These are phyloP conservation scores for Furcasterigmium furcatum DNA, from an alignment of 2,329 filamentous ascomycete species.

Conservation along the genomic window DNA sequence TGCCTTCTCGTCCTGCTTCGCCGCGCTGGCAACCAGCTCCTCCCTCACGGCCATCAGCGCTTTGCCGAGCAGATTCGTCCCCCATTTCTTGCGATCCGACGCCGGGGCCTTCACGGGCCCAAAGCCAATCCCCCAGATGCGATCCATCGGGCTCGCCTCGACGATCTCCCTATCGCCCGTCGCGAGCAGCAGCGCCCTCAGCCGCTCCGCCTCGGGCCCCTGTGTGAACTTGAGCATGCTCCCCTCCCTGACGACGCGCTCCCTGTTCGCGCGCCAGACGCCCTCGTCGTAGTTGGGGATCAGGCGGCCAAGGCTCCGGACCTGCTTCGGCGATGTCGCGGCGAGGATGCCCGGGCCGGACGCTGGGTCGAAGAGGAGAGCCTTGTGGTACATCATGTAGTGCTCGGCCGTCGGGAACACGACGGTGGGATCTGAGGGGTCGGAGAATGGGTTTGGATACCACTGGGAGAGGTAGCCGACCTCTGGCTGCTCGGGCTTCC, in stretches of 20 bases:
- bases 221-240: slow-evolving; percentile 58
- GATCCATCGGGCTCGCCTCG: slow-evolving; percentile 58
- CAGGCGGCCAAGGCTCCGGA: slow-evolving; percentile 51
- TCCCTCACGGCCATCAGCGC: slow-evolving; percentile 57
- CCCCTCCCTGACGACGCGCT: slow-evolving; percentile 52
- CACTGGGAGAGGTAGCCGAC: slow-evolving; percentile 62
- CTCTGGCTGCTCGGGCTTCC: slow-evolving; percentile 39
- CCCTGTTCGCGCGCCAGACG: slow-evolving; percentile 49
- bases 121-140: slow-evolving; percentile 66
- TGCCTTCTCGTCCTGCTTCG: too few relatives aligned
- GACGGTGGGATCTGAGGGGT: slow-evolving; percentile 26
- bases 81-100: slow-evolving; percentile 49
- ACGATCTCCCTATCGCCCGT: slow-evolving; percentile 61
- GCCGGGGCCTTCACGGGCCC: slow-evolving; percentile 41
- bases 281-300: slow-evolving; percentile 48
- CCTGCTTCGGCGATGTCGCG: slow-evolving; percentile 39
- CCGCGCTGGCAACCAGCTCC: slow-evolving; percentile 39
- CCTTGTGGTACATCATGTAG: slow-evolving; percentile 56
- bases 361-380: slow-evolving; percentile 47
- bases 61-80: slow-evolving; percentile 61
- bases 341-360: slow-evolving; percentile 38
- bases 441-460: slow-evolving; percentile 49
- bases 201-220: slow-evolving; percentile 31
- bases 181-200: slow-evolving; percentile 46
- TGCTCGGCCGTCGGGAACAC: slow-evolving; percentile 51